A percentile compares a stretch with the other conserved stretches of the same genome.
phyloP scores from a whole-genome alignment of 495 filamentous ascomycete species.

The Aspergillus taichungensis region DNA sequence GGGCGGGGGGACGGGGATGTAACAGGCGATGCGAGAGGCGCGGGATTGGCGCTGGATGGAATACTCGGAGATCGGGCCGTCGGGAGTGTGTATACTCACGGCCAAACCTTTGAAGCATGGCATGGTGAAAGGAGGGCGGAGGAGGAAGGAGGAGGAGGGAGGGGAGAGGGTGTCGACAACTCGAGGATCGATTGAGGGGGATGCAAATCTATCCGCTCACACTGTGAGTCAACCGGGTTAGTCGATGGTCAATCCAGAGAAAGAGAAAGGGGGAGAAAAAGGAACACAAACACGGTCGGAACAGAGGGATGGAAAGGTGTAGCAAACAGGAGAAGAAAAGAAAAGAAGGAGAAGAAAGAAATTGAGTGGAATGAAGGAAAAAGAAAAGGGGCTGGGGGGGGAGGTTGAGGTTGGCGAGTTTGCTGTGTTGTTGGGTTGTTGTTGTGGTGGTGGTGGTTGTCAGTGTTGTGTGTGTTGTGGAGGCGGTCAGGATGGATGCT shows the following conservation, averaged over 20 bases:
- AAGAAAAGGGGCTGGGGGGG: background rate
- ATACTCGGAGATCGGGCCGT: conserved; percentile 81
- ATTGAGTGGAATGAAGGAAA: no score
- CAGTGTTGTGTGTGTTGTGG: conserved; percentile 9
- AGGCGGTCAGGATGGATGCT: conserved; percentile 14
- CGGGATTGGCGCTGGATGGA: conserved; percentile 90
- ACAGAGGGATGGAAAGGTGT: no score
- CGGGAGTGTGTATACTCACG: conserved; percentile 89
- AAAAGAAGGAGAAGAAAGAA: no score
- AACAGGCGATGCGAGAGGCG: conserved; percentile 85
- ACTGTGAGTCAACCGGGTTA: background rate
- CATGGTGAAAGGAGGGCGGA: conserved; percentile 43
- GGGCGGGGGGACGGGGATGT: conserved; percentile 88
- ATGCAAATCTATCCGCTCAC: background rate
- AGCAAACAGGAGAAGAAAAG: no score
- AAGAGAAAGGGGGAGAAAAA: no score
- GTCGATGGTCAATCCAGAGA: no score
- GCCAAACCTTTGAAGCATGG: conserved; percentile 98
- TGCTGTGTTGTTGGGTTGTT: no score
- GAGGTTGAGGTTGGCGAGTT: background rate
- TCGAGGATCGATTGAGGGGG: background rate
- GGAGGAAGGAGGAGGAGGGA: conserved; percentile 2
- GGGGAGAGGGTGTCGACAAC: background rate
- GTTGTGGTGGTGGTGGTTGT: conserved; percentile 1
- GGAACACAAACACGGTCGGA: no score